Evolutionary conservation across 2,329 filamentous ascomycete species (phyloP).

Genomic region (Alternaria sp.): DNA sequence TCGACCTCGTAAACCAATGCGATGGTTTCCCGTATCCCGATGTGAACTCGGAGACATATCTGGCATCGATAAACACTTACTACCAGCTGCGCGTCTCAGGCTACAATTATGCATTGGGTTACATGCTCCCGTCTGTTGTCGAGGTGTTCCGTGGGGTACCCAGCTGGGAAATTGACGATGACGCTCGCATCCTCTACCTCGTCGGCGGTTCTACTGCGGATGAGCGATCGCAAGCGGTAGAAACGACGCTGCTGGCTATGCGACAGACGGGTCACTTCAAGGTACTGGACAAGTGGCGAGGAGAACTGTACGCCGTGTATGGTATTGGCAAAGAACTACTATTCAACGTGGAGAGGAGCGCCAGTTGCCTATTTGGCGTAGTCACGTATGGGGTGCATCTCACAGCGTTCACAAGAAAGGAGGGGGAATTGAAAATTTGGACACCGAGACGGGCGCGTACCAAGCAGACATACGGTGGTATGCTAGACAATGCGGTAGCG

Average conservation of each 20-base stretch:
- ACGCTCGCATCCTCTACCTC: constrained; percentile 69
- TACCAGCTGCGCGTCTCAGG: constrained; percentile 73
- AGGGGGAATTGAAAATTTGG: constrained; percentile 76
- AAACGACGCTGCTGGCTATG: constrained; percentile 71
- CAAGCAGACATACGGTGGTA: constrained; percentile 89
- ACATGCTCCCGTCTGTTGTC: constrained; percentile 69
- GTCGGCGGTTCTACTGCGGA: constrained; percentile 66
- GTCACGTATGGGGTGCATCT: constrained; percentile 56
- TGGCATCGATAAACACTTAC: constrained; percentile 62
- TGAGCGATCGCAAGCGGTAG: constrained; percentile 67
- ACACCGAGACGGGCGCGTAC: constrained; percentile 76
- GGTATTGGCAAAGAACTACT: constrained; percentile 49
- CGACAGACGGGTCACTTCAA: constrained; percentile 75
- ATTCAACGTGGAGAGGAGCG: constrained; percentile 54
- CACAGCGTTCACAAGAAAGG: constrained; percentile 47
- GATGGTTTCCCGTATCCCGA: constrained; percentile 82
- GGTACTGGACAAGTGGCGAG: constrained; percentile 64
- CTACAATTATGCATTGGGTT: constrained; percentile 67
- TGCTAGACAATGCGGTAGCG: constrained; percentile 94
- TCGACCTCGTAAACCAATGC: constrained; percentile 65
- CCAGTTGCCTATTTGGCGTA: constrained; percentile 54
- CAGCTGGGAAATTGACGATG: constrained; percentile 68
- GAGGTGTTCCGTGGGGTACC: constrained; percentile 63
- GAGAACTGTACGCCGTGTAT: constrained; percentile 55
- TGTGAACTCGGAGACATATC: constrained; percentile 63